A percentile compares a stretch with the other conserved stretches of the same genome.
Evolutionary conservation across 2,329 filamentous ascomycete species (phyloP).

Genomic region (Pleurostoma richardsiae): DNA sequence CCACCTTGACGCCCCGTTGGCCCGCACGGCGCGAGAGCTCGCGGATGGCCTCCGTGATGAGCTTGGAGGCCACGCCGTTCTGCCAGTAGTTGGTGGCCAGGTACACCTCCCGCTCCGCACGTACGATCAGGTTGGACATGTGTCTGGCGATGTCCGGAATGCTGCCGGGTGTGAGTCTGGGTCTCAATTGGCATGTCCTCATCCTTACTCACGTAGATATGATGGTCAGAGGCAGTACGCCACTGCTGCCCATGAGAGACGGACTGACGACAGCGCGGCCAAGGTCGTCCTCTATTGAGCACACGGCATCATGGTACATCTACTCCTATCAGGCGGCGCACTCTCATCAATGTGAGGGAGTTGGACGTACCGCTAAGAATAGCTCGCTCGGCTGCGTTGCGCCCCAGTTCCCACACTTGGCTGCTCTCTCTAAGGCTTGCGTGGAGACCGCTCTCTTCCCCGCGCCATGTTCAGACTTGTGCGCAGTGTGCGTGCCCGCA

Average conservation of each 20-base stretch:
- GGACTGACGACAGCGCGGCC: constrained; percentile 46
- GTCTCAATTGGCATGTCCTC: neutral
- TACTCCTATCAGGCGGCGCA: constrained; percentile 17
- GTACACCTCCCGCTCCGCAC: constrained; percentile 68
- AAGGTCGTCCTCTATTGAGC: constrained; percentile 46
- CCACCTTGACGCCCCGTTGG: constrained; percentile 47
- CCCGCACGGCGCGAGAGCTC: constrained; percentile 65
- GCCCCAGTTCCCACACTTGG: constrained; percentile 64
- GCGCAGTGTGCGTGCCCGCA: constrained; percentile 8
- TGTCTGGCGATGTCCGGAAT: constrained; percentile 68
- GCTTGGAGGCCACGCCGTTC: constrained; percentile 59
- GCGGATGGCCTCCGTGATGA: constrained; percentile 62
- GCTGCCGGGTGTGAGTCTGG: constrained; percentile 14
- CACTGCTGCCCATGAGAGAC: constrained; percentile 46
- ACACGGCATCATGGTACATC: constrained; percentile 62
- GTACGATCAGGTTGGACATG: constrained; percentile 70
- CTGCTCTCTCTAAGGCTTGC: constrained; percentile 47
- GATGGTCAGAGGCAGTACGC: constrained; percentile 63
- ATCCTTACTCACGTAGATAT: constrained; percentile 46
- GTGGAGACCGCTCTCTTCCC: constrained; percentile 13
- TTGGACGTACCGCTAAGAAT: constrained; percentile 50
- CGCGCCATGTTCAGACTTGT: constrained; percentile 10
- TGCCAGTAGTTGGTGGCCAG: constrained; percentile 76
- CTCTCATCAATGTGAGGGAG: neutral
- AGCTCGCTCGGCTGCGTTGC: constrained; percentile 56